These are phyloP conservation scores for Aspergillus calidoustus DNA, from an alignment of 2,329 filamentous ascomycete genomes.

Conservation along the genomic window DNA sequence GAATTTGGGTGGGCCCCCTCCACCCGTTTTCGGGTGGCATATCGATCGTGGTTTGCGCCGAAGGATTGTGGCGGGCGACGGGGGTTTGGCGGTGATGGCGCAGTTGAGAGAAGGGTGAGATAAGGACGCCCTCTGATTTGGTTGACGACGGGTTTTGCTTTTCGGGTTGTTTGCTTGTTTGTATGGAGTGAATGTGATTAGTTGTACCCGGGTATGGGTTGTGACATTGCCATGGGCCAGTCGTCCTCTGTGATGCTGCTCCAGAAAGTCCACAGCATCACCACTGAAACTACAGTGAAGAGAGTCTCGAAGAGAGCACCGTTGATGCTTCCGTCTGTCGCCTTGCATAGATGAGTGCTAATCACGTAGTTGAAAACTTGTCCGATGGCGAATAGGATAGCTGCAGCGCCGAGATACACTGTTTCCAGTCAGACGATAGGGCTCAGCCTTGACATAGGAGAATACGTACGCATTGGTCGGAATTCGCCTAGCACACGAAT, in stretches of 20 bases:
- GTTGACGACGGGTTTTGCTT: not conserved
- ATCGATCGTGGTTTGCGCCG: slow-evolving; percentile 8
- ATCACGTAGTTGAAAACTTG: slow-evolving; percentile 97
- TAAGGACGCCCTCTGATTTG: not conserved
- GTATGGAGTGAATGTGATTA: not conserved
- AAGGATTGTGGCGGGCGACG: slow-evolving; percentile 13
- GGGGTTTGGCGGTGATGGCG: not conserved
- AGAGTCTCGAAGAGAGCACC: slow-evolving; percentile 90
- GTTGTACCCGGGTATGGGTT: slow-evolving; percentile 35
- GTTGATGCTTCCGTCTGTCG: slow-evolving; percentile 83
- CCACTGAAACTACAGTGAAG: slow-evolving; percentile 84
- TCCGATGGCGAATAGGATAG: slow-evolving; percentile 82
- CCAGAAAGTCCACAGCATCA: slow-evolving; percentile 93
- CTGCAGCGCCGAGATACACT: slow-evolving; percentile 77
- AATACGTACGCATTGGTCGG: slow-evolving; percentile 76
- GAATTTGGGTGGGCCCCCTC: not conserved
- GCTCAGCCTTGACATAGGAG: not conserved
- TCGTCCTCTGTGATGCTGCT: slow-evolving; percentile 99
- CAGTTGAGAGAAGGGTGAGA: not conserved
- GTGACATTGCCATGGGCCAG: slow-evolving; percentile 69
- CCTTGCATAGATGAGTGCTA: slow-evolving; percentile 86
- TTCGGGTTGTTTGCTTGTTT: not conserved
- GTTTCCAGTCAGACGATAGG: not conserved
- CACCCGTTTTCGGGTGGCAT: not conserved
- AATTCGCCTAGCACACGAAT: slow-evolving; percentile 83